A percentile compares a stretch with the other conserved stretches of the same genome.
Conservation (phyloP, 768 basidiomycete species). For the Lactarius hengduanensis region DNA sequence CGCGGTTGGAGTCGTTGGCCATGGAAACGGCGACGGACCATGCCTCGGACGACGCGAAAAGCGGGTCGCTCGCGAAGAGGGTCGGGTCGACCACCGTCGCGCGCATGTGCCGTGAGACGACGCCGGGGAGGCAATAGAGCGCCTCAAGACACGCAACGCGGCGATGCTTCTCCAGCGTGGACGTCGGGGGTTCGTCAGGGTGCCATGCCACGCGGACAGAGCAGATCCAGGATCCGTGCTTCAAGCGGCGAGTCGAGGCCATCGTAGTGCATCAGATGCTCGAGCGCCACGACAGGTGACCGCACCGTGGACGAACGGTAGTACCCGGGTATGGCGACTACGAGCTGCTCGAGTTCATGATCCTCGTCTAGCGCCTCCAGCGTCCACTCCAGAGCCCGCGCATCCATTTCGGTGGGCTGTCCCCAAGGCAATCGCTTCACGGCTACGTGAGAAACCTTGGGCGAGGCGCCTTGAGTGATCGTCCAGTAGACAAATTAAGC, state of each 20-base stretch:
- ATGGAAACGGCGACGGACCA: conserved; percentile 11
- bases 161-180: conserved; percentile 7
- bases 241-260: conserved; percentile 18
- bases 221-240: conserved; percentile 22
- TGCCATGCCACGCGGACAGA: conserved; percentile 9
- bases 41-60: conserved; percentile 18
- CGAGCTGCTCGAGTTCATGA: conserved; percentile 19
- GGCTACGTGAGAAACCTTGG: conserved; percentile 17
- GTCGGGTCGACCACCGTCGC: neutral
- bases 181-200: conserved; percentile 4
- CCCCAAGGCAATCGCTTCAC: conserved; percentile 8
- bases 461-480: conserved; percentile 15
- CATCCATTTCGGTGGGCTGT: conserved; percentile 19
- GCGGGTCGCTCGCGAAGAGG: conserved; percentile 12
- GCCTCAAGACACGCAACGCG: conserved; percentile 15
- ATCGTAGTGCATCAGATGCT: conserved; percentile 13
- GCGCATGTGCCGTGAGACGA: conserved; percentile 12
- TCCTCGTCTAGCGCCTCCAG: conserved; percentile 21
- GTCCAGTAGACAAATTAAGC: neutral
- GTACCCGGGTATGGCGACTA: conserved; percentile 22
- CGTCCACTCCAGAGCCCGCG: conserved; percentile 17
- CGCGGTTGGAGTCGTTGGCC: conserved; percentile 2
- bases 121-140: conserved; percentile 17
- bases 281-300: conserved; percentile 1
- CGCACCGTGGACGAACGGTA: conserved; percentile 14